Base-by-base conservation (phyloP, 805 yeast genomes). In the Candida fluviatilis region DNA sequence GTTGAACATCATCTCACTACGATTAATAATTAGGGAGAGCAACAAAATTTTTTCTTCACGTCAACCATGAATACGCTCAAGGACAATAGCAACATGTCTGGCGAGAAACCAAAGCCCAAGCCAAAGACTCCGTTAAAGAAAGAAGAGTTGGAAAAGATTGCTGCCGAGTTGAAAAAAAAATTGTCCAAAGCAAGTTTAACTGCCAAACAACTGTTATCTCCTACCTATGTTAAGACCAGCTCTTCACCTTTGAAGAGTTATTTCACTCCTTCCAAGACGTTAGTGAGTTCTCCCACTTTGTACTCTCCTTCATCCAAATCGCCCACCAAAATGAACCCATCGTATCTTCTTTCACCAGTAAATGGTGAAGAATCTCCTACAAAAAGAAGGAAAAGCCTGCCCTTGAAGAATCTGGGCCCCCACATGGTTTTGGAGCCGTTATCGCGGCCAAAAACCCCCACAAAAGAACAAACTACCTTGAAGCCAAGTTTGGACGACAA, bases 91-190 rank as follows among this genome's bases (percentile, higher is more conserved):
- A 50, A 47, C 36, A 39, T 43, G 35, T 14, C 33, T 7, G 19
- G n/a, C n/a, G 31, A 13, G 10, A 18, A 26, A 6, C 36, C 19
- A 26, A 43, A 38, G 28, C 38, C 29, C 27, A 43, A 38, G 27
- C 34, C 55, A 12, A 65, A 65, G 43, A 59, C 71, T 5, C 62
- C 69, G 16, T 55, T 68, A 48, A 59, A 59, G 42, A 68, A 68
- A 47, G 74, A 66, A 40, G 74, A 68, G 41, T 52, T 68, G 41
- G 74, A 68, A 48, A 59, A 64, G 37, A 68, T 68, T 18, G 74
- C 74, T 42, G 57, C 58, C 37, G 66, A 66, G 49, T 56, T 68
- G 44, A 68, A 67, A 49, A 58, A 55, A 40, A 66, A 66, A 46
- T 54, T 68, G 18, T 61, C 69, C 23, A 59, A 57, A 45, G 74